These are phyloP conservation scores for Candida sojae DNA, from an alignment of 1,139 yeast species.

Conservation along the genomic window DNA sequence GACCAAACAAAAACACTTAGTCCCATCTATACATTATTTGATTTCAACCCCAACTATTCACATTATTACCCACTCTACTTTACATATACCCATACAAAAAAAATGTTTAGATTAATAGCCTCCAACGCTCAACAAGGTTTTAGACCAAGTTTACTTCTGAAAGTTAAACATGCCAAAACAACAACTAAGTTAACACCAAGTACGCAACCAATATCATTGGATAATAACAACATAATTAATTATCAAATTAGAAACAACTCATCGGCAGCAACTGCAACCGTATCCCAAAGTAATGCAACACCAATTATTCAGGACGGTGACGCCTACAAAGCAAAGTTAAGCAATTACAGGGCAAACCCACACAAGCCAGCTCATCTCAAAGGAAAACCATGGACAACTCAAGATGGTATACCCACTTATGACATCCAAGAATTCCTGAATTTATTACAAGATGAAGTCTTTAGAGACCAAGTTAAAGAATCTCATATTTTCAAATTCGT, in stretches of 20 bases:
- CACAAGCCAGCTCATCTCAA: constrained; percentile 6
- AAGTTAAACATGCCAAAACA: constrained; percentile 31
- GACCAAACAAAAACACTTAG: too few relatives aligned
- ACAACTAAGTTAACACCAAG: constrained; percentile 1
- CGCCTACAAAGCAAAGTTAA: constrained; percentile 4
- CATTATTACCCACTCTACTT: neutral
- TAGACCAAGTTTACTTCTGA: constrained; percentile 42
- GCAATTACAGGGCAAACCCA: neutral
- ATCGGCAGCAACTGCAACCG: constrained; percentile 3
- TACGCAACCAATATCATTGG: constrained; percentile 10
- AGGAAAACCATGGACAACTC: neutral
- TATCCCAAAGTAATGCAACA: neutral
- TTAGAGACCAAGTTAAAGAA: constrained; percentile 25
- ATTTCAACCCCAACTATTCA: neutral
- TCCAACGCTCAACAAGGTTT: constrained; percentile 39
- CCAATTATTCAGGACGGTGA: constrained; percentile 3
- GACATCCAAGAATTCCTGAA: constrained; percentile 21
- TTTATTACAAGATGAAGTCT: constrained; percentile 29
- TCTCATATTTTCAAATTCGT: constrained; percentile 30
- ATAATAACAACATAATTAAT: constrained; percentile 2
- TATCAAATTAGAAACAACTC: constrained; percentile 12
- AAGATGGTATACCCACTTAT: neutral
- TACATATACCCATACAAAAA: neutral
- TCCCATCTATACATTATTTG: neutral
- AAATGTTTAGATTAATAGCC: constrained; percentile 44